phyloP scores from a whole-genome alignment of 352 stramenopile species.

The Phytopythium mirpurense region DNA sequence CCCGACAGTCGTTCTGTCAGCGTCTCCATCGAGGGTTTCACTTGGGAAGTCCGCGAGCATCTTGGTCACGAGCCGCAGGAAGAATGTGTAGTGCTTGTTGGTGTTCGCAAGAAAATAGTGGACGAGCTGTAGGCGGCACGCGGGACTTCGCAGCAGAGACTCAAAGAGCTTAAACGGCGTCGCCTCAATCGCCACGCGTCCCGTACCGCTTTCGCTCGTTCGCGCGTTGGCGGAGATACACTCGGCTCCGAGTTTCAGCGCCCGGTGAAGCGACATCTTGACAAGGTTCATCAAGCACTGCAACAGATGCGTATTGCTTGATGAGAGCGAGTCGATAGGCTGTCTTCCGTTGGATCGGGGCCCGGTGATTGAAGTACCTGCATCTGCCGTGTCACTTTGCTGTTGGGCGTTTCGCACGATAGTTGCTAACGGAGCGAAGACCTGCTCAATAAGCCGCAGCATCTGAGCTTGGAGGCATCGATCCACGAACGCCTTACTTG shows the following conservation, averaged over 20 bases:
- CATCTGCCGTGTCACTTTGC: not conserved
- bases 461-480: constrained; percentile 29
- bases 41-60: constrained; percentile 46
- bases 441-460: constrained; percentile 27
- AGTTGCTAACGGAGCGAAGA: constrained; percentile 18
- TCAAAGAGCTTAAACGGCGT: constrained; percentile 50
- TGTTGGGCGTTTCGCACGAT: not conserved
- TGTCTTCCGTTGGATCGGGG: no score
- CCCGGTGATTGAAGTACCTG: no score
- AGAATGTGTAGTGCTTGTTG: constrained; percentile 62
- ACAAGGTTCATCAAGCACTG: constrained; percentile 62
- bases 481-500: constrained; percentile 33
- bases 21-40: constrained; percentile 22
- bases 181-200: constrained; percentile 26
- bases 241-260: constrained; percentile 59
- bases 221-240: constrained; percentile 38
- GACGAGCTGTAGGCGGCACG: constrained; percentile 47
- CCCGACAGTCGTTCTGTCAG: constrained; percentile 18
- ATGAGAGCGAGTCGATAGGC: constrained; percentile 5
- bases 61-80: constrained; percentile 61
- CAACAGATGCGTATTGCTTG: constrained; percentile 40
- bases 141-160: constrained; percentile 34
- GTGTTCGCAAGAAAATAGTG: constrained; percentile 54
- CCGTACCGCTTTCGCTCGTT: constrained; percentile 10
- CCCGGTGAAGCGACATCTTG: constrained; percentile 47